Conservation (phyloP, 352 stramenopile species). For the Halophytophthora batemanensis region DNA sequence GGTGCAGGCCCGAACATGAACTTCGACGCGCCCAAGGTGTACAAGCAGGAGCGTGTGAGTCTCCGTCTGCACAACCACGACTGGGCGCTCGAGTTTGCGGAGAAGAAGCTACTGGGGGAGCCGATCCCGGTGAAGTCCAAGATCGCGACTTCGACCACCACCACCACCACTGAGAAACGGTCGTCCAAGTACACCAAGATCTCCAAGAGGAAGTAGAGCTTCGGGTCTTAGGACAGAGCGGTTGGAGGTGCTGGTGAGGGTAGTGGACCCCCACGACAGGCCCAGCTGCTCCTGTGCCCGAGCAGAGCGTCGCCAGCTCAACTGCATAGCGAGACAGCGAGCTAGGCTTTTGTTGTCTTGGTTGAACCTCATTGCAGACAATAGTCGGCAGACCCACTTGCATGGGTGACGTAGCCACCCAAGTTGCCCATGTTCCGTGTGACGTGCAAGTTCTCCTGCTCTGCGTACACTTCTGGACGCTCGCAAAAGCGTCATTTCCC, state of each 20-base stretch:
- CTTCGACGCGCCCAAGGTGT: constrained; percentile 90
- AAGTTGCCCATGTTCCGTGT: too few species aligned
- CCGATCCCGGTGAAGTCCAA: constrained; percentile 52
- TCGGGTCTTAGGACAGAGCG: not conserved
- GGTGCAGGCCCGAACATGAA: constrained; percentile 73
- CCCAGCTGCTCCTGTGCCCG: too few species aligned
- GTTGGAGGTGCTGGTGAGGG: not conserved
- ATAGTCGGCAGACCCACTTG: too few species aligned
- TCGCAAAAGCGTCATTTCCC: too few species aligned
- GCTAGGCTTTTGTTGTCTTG: not conserved
- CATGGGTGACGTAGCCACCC: too few species aligned
- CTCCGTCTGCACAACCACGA: constrained; percentile 81
- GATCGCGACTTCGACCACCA: constrained; percentile 16
- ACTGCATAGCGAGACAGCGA: too few species aligned
- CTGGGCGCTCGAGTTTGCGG: constrained; percentile 73
- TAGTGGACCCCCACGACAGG: too few species aligned
- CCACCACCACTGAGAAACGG: constrained; percentile 39
- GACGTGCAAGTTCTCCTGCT: too few species aligned
- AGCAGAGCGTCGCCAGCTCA: too few species aligned
- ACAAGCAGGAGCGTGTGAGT: constrained; percentile 88
- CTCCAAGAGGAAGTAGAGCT: constrained; percentile 56
- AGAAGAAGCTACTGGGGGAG: constrained; percentile 83
- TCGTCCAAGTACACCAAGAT: constrained; percentile 77
- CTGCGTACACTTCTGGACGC: too few species aligned
- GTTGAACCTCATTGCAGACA: constrained; percentile 1